Evolutionary conservation across 352 stramenopile species (phyloP).

Genomic region (Pythium aphanidermatum): DNA sequence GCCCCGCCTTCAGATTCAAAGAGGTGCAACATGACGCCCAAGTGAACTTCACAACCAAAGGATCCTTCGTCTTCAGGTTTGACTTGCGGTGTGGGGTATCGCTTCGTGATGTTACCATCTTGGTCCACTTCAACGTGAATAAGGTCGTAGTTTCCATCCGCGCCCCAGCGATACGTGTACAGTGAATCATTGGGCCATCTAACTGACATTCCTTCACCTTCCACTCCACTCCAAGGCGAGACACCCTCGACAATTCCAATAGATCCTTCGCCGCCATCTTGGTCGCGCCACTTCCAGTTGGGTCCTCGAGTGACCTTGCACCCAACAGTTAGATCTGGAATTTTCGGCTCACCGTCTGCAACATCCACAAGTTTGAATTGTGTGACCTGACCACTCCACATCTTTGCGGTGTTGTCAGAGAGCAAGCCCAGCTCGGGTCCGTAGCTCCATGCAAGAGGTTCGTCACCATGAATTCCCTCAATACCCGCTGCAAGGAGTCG

Average conservation of each 20-base stretch:
- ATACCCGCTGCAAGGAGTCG: conserved; percentile 53
- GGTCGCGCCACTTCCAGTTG: conserved; percentile 87
- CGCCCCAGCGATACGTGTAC: conserved; percentile 87
- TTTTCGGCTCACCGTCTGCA: conserved; percentile 30
- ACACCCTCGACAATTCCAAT: conserved; percentile 80
- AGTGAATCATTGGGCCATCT: conserved; percentile 85
- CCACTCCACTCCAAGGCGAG: conserved; percentile 83
- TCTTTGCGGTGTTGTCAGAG: conserved; percentile 50
- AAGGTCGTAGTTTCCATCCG: conserved; percentile 83
- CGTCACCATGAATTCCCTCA: conserved; percentile 62
- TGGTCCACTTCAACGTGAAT: conserved; percentile 82
- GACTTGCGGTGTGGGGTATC: conserved; percentile 61
- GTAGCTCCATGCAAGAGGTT: conserved; percentile 47
- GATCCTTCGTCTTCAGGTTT: conserved; percentile 68
- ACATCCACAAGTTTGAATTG: conserved; percentile 57
- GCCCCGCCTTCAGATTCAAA: conserved; percentile 21
- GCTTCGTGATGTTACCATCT: conserved; percentile 59
- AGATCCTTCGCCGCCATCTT: conserved; percentile 83
- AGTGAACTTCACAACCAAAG: conserved; percentile 70
- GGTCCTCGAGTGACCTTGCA: conserved; percentile 87
- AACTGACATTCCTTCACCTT: conserved; percentile 87
- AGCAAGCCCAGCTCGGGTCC: conserved; percentile 73
- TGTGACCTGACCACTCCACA: conserved; percentile 74
- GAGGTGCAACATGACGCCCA: conserved; percentile 74
- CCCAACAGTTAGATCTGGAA: conserved; percentile 66